phyloP scores from a whole-genome alignment of 2,329 filamentous ascomycete species.

The Fusarium buharicum region DNA sequence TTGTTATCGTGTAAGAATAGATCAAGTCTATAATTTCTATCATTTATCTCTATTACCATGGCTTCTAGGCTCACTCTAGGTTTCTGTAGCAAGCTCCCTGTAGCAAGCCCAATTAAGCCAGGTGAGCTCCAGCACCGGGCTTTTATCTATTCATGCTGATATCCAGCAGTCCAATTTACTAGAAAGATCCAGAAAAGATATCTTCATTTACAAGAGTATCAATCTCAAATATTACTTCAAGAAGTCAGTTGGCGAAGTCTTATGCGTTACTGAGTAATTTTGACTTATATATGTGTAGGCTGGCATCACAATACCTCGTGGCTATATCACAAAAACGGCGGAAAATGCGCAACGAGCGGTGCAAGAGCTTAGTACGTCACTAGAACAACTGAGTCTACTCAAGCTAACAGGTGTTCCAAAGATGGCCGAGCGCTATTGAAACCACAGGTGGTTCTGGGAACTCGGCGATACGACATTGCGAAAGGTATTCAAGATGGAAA shows the following conservation, averaged over 20 bases:
- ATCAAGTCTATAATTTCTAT: too few relatives aligned
- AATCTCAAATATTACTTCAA: constrained; percentile 15
- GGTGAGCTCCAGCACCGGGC: too few relatives aligned
- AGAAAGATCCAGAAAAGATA: neutral
- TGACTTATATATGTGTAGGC: constrained; percentile 31
- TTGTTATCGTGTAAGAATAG: too few relatives aligned
- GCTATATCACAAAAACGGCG: constrained; percentile 33
- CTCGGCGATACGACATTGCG: neutral
- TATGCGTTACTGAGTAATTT: rapidly evolving
- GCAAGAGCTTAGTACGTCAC: constrained; percentile 39
- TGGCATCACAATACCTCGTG: constrained; percentile 42
- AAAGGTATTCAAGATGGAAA: neutral
- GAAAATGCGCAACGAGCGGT: constrained; percentile 38
- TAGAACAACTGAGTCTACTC: rapidly evolving
- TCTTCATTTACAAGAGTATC: constrained; percentile 25
- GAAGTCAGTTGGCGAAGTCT: neutral
- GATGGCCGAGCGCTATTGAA: constrained; percentile 43
- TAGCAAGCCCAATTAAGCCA: neutral
- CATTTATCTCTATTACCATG: too few relatives aligned
- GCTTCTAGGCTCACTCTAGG: too few relatives aligned
- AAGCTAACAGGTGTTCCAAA: constrained; percentile 7
- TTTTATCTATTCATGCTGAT: neutral
- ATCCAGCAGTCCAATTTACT: rapidly evolving
- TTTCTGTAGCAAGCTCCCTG: too few relatives aligned
- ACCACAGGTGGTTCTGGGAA: constrained; percentile 31